Evolutionary conservation across 2,329 filamentous ascomycete species (phyloP).

Genomic region (Venturia carpophila): DNA sequence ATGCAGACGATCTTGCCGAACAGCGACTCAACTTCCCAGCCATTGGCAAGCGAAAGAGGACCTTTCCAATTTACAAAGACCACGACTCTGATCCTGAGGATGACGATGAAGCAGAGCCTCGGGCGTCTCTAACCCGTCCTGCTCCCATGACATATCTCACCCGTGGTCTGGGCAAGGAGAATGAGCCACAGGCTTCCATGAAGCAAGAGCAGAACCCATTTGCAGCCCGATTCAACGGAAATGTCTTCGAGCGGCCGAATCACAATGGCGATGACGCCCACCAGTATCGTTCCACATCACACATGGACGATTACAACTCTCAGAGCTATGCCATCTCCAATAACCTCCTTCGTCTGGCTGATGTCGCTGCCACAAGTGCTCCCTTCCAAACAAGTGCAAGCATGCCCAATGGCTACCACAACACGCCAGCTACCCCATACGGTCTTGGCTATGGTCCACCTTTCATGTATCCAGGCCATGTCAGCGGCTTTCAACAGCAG

Average conservation of each 20-base stretch:
- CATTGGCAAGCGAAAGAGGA: not conserved
- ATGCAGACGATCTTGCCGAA: conserved; percentile 1
- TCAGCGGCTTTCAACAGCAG: conserved; percentile 6
- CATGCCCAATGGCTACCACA: not conserved
- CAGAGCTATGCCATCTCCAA: not conserved
- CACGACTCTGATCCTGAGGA: conserved; percentile 10
- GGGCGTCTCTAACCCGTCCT: not conserved
- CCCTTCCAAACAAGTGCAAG: conserved; percentile 1
- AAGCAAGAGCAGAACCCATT: not conserved
- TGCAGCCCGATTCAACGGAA: not conserved
- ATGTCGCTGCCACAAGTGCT: conserved; percentile 9
- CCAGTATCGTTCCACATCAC: not conserved
- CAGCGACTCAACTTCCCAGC: not conserved
- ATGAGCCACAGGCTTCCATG: not conserved
- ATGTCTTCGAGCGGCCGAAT: not conserved
- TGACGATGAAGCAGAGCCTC: not conserved
- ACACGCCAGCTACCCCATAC: not conserved
- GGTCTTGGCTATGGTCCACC: not conserved
- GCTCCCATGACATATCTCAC: conserved; percentile 10
- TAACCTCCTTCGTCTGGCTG: conserved; percentile 6
- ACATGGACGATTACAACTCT: conserved; percentile 2
- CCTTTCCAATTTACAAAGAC: conserved; percentile 4
- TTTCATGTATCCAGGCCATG: not conserved
- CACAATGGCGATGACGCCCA: not conserved
- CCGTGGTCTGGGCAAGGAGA: conserved; percentile 10